phyloP scores from a whole-genome alignment of 495 filamentous ascomycete species.

The Penicillium robsamsonii region DNA sequence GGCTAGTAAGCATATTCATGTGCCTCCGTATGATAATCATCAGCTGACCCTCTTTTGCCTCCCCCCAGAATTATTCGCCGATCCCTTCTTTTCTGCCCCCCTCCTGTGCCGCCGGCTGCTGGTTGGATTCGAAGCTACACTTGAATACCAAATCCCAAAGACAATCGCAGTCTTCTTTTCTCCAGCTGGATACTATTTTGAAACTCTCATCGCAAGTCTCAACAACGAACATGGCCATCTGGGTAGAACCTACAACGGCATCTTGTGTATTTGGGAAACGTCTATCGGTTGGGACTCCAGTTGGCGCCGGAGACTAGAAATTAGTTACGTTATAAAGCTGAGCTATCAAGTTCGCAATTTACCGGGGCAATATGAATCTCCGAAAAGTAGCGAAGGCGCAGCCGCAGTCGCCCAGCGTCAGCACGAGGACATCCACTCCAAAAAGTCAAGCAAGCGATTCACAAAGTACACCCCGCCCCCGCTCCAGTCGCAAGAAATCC shows the following conservation, averaged over 20 bases:
- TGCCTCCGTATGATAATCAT: neutral
- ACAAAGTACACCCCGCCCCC: slow-evolving; percentile 18
- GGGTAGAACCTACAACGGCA: slow-evolving; percentile 17
- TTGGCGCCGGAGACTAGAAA: slow-evolving; percentile 27
- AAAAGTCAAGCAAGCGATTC: slow-evolving; percentile 25
- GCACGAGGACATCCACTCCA: slow-evolving; percentile 18
- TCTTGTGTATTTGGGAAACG: slow-evolving; percentile 18
- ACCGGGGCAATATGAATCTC: slow-evolving; percentile 21
- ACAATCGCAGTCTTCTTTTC: neutral
- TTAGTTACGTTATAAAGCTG: neutral
- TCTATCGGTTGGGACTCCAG: slow-evolving; percentile 13
- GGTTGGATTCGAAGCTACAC: neutral
- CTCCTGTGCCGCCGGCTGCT: neutral
- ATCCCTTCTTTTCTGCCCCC: slow-evolving; percentile 10
- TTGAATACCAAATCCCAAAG: neutral
- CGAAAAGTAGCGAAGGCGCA: slow-evolving; percentile 18
- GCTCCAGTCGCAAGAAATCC: slow-evolving; percentile 22
- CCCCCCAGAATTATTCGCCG: slow-evolving; percentile 2
- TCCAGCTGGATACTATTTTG: neutral
- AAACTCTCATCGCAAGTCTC: neutral
- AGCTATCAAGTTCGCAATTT: neutral
- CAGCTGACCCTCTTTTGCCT: slow-evolving; percentile 2
- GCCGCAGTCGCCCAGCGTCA: slow-evolving; percentile 11
- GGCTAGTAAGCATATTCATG: neutral
- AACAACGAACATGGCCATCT: slow-evolving; percentile 30